Conservation (phyloP, 176 grass and related monocot genomes). For the Puccinellia tenuiflora region DNA sequence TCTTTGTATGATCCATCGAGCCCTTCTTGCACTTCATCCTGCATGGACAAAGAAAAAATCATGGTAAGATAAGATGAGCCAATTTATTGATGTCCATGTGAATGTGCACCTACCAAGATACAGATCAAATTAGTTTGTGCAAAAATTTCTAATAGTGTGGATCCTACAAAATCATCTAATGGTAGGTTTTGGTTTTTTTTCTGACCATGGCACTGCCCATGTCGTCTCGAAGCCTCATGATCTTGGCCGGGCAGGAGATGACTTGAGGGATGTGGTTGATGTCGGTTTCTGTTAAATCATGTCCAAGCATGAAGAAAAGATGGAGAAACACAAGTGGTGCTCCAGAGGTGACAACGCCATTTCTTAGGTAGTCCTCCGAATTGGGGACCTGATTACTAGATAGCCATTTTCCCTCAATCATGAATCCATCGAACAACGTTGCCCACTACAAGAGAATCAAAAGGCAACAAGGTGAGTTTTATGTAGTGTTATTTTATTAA, state of each 20-base stretch:
- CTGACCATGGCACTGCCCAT: constrained; percentile 58
- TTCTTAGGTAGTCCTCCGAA: constrained; percentile 47
- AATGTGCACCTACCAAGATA: neutral
- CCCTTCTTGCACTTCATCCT: constrained; percentile 68
- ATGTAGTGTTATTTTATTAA: neutral
- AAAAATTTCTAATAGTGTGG: neutral
- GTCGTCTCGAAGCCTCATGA: constrained; percentile 66
- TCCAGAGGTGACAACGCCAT: constrained; percentile 43
- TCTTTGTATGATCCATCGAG: constrained; percentile 57
- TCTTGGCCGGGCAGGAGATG: constrained; percentile 42
- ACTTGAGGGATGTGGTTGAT: neutral
- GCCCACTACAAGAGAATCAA: constrained; percentile 39
- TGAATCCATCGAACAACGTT: constrained; percentile 54
- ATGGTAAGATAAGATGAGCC: neutral
- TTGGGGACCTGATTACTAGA: constrained; percentile 12
- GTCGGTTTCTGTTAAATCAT: neutral
- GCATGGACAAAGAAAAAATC: neutral
- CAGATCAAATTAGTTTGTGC: neutral
- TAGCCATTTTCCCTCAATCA: constrained; percentile 63
- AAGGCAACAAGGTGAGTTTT: neutral
- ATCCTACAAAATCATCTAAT: neutral
- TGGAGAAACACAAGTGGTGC: constrained; percentile 12
- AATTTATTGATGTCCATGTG: too few relatives aligned
- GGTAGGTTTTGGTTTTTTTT: neutral
- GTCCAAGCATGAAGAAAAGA: constrained; percentile 32